Base-by-base conservation (phyloP, 768 basidiomycete genomes). In the Lactarius sanguifluus region DNA sequence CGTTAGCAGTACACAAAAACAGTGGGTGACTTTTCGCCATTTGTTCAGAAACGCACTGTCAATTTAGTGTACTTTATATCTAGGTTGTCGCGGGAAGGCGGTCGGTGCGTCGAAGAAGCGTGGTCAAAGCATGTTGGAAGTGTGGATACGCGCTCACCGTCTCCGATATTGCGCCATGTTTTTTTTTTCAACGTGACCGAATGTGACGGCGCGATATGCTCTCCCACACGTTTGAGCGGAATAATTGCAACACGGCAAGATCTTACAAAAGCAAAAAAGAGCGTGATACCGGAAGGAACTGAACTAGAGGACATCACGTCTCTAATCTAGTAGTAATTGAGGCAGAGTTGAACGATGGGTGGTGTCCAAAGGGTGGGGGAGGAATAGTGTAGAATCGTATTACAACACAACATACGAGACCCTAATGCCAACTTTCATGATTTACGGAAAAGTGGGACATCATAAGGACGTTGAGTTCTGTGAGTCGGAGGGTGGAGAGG, bases 21-120 rank as follows among this genome's bases (percentile, higher is more conserved):
- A 30, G 30, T 5, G 30, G 30, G 30, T 30, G 30, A 6, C 30
- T 30, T 30, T 30, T 30, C 30, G 30, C 30, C 30, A 3, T 30
- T 30, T 30, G 5, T 5, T 30, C 30, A 0, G 30, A 30, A 30
- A 30, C 30, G 30, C 30, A 30, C 7, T 30, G 30, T 30, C 30
- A 30, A 30, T 30, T 30, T 5, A 30, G 5, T 6, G 30, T 30
- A 30, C 30, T 30, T 30, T 30, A 3, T 30, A 30, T 30, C 30
- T 30, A 30, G 30, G 30, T 30, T 4, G 30, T 30, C 30, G 5
- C 30, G 30, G 30, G 30, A 30, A 30, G 30, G 30, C 5, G 30
- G 86, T 94, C 73, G 94, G 92, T 87, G 93, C 94, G 75, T 94
- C 94, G 72, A 95, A 95, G 85, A 95, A 94, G 87, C 82, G 84